Evolutionary conservation across 2,329 filamentous ascomycete species (phyloP), one percentile per base, ranked within the genome.

Genomic region (Cercospora sp.): DNA sequence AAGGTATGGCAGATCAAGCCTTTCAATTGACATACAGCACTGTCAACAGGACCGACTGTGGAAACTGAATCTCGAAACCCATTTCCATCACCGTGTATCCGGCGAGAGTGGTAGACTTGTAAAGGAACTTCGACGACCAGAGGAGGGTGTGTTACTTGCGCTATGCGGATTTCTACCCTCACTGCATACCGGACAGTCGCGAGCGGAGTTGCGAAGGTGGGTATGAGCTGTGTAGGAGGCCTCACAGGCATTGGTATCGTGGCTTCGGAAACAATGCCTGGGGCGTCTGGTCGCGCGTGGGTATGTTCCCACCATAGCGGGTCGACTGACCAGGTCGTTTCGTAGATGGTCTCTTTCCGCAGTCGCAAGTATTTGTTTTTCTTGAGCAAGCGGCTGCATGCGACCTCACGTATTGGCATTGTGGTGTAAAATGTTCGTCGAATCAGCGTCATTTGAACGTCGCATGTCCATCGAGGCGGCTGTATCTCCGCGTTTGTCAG

Each of bases 391-490:
- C 49, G 49, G 16, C 49, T 53, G 16, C 49, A 53, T 5, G 49
- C 49, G 28, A 66, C 24, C 51, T 66, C 63, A 12, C 45, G 28
- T 5, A 66, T 51, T 28, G 63, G 58, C 28, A 60, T 40, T 16
- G 63, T 66, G 12, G 26, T 66, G 55, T 53, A 53, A 24, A 64
- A 34, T 24, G 37, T 34, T 24, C 30, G 61, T 30, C 61, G 30
- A 32, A 63, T 30, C 28, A 63, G 61, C 9, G 49, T 30, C 5
- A 55, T 32, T 26, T 63, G 61, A 13, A 63, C 45, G 30, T 63
- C 61, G 45, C 61, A 63, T 16, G 40, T 53, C 61, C 40, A 63
- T 3, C 61, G 61, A 26, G 61, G 61, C 30, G 45, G 61, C 26
- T 45, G 45, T 51, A 63, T 28, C n/a, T 13, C 61, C 53, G 28